Evolutionary conservation across 202 grass and related monocot genomes (phyloP).

Genomic region (Miscanthus sacchariflorus): DNA sequence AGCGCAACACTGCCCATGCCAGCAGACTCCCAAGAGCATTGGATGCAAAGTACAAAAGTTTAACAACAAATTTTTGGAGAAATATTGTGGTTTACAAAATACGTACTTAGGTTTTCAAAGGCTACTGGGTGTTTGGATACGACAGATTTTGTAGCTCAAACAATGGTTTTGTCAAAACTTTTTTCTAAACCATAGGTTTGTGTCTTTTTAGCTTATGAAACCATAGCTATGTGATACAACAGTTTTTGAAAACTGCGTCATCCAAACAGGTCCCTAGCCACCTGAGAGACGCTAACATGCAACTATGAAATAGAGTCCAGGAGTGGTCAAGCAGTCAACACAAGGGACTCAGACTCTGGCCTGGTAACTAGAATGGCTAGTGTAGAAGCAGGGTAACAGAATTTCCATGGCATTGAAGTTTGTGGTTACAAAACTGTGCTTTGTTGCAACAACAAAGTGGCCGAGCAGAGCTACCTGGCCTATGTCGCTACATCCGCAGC

Average conservation of each 20-base stretch:
- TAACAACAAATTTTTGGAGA: too few species aligned
- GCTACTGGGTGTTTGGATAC: too few species aligned
- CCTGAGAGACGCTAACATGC: background rate
- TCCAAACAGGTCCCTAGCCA: background rate
- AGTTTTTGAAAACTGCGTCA: background rate
- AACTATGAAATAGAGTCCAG: background rate
- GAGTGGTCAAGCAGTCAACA: background rate
- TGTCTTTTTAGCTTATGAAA: too few species aligned
- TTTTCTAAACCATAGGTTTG: too few species aligned
- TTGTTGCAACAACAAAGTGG: background rate
- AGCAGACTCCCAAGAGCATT: too few species aligned
- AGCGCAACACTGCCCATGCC: too few species aligned
- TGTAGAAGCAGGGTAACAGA: background rate
- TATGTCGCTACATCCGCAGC: background rate
- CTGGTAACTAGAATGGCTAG: background rate
- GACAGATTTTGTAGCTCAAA: too few species aligned
- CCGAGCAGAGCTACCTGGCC: background rate
- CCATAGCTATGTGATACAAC: background rate
- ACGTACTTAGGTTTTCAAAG: background rate
- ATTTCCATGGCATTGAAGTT: background rate
- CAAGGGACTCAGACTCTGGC: background rate
- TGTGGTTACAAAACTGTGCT: background rate
- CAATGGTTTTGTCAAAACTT: background rate
- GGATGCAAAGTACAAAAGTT: too few species aligned
- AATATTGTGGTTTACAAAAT: too few species aligned